Base-by-base conservation (phyloP, 2,329 filamentous ascomycete genomes). In the Colletotrichum shisoi region DNA sequence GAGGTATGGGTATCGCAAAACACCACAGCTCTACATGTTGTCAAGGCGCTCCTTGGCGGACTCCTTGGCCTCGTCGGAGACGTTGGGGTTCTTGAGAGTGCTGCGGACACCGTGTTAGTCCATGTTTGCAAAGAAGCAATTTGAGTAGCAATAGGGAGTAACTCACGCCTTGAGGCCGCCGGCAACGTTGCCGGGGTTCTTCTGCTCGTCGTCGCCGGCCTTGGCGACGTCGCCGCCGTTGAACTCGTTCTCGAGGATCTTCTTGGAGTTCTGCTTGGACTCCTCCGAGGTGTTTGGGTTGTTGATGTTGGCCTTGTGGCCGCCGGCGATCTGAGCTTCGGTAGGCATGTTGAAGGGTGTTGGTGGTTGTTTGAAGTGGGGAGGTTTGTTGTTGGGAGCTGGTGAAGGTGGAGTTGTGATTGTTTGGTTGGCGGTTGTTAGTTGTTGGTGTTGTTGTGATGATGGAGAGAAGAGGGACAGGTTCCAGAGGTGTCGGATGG, bases 291-390 rank as follows among this genome's bases (percentile, higher is more conserved):
- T 82, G 74, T 85, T 84, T 70, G 84, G 83, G 78, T 86, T 87
- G 74, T 82, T 82, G 68, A 87, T 71, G 73, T 81, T 84, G 65
- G 84, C 85, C 80, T 88, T 87, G 81, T 87, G 85, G 75, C 85
- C 85, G 67, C 82, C 83, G 70, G 83, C 81, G 70, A 85, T 72
- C 69, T 86, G 82, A 76, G 81, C 79, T 71, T 83, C 79, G 69
- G 79, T 78, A 76, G 81, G 75, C 81, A 84, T 85, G 46, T 70
- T 81, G 75, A 68, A 69, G 64, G 27, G 60, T 21, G 42, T 42
- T 51, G 17, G 27, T 52, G 40, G 1, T 40, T 57, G 34, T 0
- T n/a, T 27, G n/a, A 34, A 9, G 31, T 34, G 57, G 19, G 27
- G 1, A 49, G 42, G 37, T 12, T 27, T 21, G 3, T 7, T 58